phyloP scores from a whole-genome alignment of 2,329 filamentous ascomycete species.

The Stachybotrys chartarum region DNA sequence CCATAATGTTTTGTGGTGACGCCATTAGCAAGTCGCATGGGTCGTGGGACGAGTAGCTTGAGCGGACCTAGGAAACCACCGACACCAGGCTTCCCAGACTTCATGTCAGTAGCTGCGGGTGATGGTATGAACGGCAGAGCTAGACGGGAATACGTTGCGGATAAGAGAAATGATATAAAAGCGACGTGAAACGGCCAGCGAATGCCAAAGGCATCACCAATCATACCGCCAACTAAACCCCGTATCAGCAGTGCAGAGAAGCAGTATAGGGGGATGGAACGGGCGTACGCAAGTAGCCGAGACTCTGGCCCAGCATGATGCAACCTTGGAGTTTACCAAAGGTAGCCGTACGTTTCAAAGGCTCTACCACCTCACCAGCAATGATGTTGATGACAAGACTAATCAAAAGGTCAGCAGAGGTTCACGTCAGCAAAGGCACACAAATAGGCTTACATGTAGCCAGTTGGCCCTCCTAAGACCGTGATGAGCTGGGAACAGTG shows the following conservation, averaged over 20 bases:
- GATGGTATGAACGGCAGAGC: slow-evolving; percentile 44
- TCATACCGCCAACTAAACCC: slow-evolving; percentile 48
- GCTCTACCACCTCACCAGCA: slow-evolving; percentile 56
- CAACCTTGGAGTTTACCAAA: slow-evolving; percentile 60
- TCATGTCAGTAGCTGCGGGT: slow-evolving; percentile 12
- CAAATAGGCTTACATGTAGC: slow-evolving; percentile 44
- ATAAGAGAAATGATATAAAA: slow-evolving; percentile 45
- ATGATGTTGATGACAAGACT: slow-evolving; percentile 60
- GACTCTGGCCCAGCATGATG: slow-evolving; percentile 59
- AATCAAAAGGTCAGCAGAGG: background rate
- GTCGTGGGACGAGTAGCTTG: slow-evolving; percentile 52
- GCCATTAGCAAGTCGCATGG: slow-evolving; percentile 43
- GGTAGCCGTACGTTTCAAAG: slow-evolving; percentile 52
- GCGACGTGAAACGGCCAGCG: slow-evolving; percentile 58
- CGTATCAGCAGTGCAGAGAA: background rate
- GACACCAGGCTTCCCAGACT: background rate
- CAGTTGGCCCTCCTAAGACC: slow-evolving; percentile 59
- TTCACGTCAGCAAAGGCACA: fast-evolving
- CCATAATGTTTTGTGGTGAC: slow-evolving; percentile 49
- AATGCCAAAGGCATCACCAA: slow-evolving; percentile 58
- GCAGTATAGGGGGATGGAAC: background rate
- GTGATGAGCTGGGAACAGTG: slow-evolving; percentile 62
- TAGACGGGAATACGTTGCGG: slow-evolving; percentile 32
- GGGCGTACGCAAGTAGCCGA: slow-evolving; percentile 50
- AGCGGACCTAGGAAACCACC: slow-evolving; percentile 55